Evolutionary conservation across 2,329 filamentous ascomycete species (phyloP).

Genomic region (Pyrenophora tritici-repentis): DNA sequence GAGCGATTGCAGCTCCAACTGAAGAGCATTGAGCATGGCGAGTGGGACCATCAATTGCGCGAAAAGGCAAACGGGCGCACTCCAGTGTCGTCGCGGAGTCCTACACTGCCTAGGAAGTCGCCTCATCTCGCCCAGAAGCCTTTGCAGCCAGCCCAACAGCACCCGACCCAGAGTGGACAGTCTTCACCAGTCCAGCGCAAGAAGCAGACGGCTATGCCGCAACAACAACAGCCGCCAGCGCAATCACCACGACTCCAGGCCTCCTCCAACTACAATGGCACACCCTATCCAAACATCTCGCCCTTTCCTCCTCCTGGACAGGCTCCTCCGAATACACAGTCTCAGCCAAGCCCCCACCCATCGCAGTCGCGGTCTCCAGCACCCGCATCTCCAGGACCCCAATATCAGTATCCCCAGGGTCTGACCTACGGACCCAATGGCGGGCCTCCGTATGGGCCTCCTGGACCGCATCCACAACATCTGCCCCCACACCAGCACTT

Average conservation of each 20-base stretch:
- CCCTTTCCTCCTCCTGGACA: slow-evolving; percentile 42
- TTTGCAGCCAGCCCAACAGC: slow-evolving; percentile 12
- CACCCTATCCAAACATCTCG: slow-evolving; percentile 45
- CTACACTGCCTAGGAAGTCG: slow-evolving; percentile 32
- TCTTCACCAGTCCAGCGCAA: slow-evolving; percentile 36
- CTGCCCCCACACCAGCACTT: slow-evolving; percentile 37
- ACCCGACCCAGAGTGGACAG: slow-evolving; percentile 21
- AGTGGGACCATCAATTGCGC: slow-evolving; percentile 54
- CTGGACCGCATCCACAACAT: slow-evolving; percentile 34
- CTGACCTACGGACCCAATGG: slow-evolving; percentile 33
- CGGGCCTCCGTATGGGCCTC: slow-evolving; percentile 33
- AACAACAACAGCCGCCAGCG: slow-evolving; percentile 19
- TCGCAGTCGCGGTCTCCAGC: slow-evolving; percentile 36
- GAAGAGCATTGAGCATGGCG: slow-evolving; percentile 66
- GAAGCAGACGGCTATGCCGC: slow-evolving; percentile 31
- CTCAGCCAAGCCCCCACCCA: slow-evolving; percentile 30
- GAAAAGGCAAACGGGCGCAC: slow-evolving; percentile 31
- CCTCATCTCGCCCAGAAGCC: slow-evolving; percentile 29
- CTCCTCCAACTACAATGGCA: slow-evolving; percentile 32
- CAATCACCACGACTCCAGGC: slow-evolving; percentile 29
- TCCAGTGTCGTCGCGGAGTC: slow-evolving; percentile 27
- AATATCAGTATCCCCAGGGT: slow-evolving; percentile 31
- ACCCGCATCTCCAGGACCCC: slow-evolving; percentile 44
- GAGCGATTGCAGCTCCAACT: slow-evolving; percentile 70
- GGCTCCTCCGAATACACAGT: slow-evolving; percentile 21